Evolutionary conservation across 345 rosid genomes (phyloP).

Genomic region (Salix udensis): DNA sequence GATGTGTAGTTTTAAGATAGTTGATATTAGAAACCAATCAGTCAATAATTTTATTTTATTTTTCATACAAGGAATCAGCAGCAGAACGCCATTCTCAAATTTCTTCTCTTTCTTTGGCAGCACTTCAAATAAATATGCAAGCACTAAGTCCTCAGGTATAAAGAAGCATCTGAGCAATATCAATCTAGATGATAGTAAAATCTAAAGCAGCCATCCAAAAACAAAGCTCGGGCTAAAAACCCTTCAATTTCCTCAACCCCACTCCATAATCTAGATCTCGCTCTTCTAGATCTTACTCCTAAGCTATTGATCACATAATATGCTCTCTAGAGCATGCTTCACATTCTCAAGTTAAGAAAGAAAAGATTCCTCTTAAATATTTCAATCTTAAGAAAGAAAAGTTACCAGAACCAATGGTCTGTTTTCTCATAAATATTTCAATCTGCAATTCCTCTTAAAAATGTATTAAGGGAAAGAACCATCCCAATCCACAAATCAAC

Average conservation of each 20-base stretch:
- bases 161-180: background rate
- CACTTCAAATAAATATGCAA: background rate
- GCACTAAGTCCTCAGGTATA: background rate
- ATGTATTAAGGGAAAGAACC: background rate
- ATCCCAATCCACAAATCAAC: background rate
- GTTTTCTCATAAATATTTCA: background rate
- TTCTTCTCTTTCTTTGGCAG: background rate
- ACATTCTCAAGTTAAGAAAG: background rate
- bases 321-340: background rate
- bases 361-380: background rate
- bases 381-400: background rate
- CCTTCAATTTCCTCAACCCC: background rate
- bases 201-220: background rate
- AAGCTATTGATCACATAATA: background rate
- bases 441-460: background rate
- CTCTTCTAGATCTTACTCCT: background rate
- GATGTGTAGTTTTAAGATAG: background rate
- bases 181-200: background rate
- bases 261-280: background rate
- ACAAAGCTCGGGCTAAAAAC: background rate
- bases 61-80: background rate
- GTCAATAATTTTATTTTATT: no score
- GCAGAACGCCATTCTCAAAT: background rate
- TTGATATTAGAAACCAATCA: background rate
- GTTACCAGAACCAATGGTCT: background rate